Conservation (phyloP, 148 eudicot species). For the Silene latifolia region DNA sequence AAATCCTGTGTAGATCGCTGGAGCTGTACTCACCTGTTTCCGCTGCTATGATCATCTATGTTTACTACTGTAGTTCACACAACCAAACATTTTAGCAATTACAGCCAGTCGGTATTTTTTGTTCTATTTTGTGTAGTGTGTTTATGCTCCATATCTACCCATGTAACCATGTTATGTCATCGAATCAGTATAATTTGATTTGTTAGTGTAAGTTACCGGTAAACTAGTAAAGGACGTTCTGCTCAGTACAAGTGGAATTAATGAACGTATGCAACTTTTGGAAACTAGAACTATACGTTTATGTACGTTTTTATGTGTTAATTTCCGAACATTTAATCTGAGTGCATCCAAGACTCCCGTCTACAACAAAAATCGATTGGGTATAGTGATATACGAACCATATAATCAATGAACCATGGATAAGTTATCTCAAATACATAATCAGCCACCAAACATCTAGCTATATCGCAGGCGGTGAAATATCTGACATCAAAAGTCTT, state of each 20-base stretch:
- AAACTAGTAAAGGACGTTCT: not conserved
- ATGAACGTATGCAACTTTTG: not conserved
- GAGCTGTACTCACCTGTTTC: slow-evolving; percentile 6
- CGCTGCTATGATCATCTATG: slow-evolving; percentile 14
- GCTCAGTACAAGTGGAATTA: not conserved
- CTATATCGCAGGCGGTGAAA: too few relatives aligned
- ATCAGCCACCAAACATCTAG: too few relatives aligned
- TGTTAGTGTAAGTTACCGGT: not conserved
- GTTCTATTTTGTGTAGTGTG: not conserved
- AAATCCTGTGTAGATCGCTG: slow-evolving; percentile 13
- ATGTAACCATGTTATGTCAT: slow-evolving; percentile 12
- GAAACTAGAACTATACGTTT: too few relatives aligned
- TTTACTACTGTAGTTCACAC: not conserved
- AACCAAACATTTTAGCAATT: not conserved
- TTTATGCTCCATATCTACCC: slow-evolving; percentile 14
- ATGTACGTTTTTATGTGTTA: too few relatives aligned
- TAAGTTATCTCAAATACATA: too few relatives aligned
- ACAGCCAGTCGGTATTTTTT: not conserved
- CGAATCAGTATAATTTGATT: not conserved
- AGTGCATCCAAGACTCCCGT: too few relatives aligned
- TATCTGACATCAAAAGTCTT: too few relatives aligned
- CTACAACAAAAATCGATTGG: too few relatives aligned
- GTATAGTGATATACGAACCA: too few relatives aligned
- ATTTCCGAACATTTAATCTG: too few relatives aligned
- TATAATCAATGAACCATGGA: too few relatives aligned